Evolutionary conservation across 2,329 filamentous ascomycete genomes (phyloP), one percentile per base, ranked within the genome.

Genomic region (Aspergillus flavus): DNA sequence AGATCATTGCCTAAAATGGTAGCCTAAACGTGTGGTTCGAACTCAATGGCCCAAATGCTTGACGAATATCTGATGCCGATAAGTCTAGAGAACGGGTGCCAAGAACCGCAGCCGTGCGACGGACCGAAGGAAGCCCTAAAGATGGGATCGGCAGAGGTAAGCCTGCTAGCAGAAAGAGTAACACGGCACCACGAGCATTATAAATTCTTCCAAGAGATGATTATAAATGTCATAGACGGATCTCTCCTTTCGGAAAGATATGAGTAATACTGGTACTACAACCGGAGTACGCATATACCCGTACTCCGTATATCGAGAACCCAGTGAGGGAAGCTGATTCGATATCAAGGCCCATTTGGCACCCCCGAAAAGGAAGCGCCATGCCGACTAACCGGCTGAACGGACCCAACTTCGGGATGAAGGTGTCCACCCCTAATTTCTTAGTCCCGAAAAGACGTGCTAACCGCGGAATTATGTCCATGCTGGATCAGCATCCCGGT

Each of bases 391-490:
- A 19, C 30, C 52, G 52, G 28, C 30, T 12, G 5, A 53, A 53
- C 16, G 11, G 50, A 53, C 28, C 50, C 50, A 53, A 14, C 19
- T 7, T 53, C 50, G 50, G 50, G 50, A 53, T 53, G 30, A 21
- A 32, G 6, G 19, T 21, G n/a, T 26, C 52, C 32, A 55, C 52
- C 30, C 9, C 6, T 4, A 19, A 39, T 14, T 26, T 26, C 52
- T 39, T 55, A 39, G 52, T 19, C 52, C 52, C 52, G 52, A 55
- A 26, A 55, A 39, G 32, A 32, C 30, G 32, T 55, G 16, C 5
- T 55, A 9, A 32, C n/a, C n/a, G 52, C 52, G 52, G 52, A 55
- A 55, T 39, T 55, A 26, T 7, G 14, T 54, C 52, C 52, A 39
- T 34, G 32, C 12, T 39, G 32, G 21, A 39, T 23, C 52, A 54